These are phyloP conservation scores for Xylaria sp. DNA, from an alignment of 2,329 filamentous ascomycete species.

Conservation along the genomic window DNA sequence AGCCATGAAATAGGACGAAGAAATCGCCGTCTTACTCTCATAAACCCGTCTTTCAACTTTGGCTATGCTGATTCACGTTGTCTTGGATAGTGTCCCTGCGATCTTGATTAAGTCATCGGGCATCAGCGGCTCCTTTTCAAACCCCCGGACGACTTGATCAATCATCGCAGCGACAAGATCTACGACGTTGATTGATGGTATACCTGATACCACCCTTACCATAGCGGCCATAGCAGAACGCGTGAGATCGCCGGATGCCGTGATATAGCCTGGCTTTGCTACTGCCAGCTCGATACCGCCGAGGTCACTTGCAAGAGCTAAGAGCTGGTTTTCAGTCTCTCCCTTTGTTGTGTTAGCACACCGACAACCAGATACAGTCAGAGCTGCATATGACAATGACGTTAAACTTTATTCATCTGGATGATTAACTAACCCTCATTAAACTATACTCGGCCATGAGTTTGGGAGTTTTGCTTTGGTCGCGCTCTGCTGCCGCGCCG, in stretches of 20 bases:
- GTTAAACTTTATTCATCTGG: background rate
- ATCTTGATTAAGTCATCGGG: slow-evolving; percentile 54
- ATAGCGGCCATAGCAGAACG: slow-evolving; percentile 40
- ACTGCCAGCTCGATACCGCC: slow-evolving; percentile 53
- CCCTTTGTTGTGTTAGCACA: slow-evolving; percentile 51
- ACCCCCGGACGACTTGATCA: slow-evolving; percentile 56
- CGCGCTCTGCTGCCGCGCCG: slow-evolving; percentile 56
- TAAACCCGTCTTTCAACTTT: background rate
- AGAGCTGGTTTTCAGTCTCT: slow-evolving; percentile 56
- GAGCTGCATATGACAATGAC: background rate
- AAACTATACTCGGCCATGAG: slow-evolving; percentile 54
- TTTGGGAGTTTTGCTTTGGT: slow-evolving; percentile 56
- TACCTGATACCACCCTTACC: slow-evolving; percentile 40
- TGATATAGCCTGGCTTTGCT: slow-evolving; percentile 58
- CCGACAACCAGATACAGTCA: no score
- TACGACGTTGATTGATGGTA: slow-evolving; percentile 51
- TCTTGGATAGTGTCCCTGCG: slow-evolving; percentile 8
- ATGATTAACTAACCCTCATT: slow-evolving; percentile 56
- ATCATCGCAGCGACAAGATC: slow-evolving; percentile 57
- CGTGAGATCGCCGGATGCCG: slow-evolving; percentile 42
- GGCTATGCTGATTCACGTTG: slow-evolving; percentile 6
- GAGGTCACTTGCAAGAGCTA: slow-evolving; percentile 54
- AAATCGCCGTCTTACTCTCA: background rate
- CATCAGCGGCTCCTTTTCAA: slow-evolving; percentile 57
- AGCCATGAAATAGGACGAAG: background rate